These are phyloP conservation scores for Lagenaria siceraria DNA, from an alignment of 306 rosid genomes.

Conservation along the genomic window DNA sequence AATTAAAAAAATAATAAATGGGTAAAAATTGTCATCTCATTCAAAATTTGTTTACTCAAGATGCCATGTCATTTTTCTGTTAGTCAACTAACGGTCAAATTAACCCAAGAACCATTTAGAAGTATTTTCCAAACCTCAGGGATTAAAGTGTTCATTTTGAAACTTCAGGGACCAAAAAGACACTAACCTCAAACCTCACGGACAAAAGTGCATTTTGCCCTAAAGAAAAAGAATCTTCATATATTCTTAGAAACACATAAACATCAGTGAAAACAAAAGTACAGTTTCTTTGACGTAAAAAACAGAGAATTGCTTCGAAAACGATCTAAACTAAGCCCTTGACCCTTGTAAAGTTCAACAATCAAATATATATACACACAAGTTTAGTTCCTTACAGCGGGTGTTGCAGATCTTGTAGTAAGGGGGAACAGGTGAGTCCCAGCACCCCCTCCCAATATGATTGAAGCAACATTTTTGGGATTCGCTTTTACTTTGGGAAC, in stretches of 20 bases:
- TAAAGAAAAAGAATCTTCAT: too few species aligned
- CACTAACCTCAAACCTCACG: too few species aligned
- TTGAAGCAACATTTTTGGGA: conserved; percentile 68
- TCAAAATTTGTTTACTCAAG: too few species aligned
- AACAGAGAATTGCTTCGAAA: not conserved
- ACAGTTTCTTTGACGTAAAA: not conserved
- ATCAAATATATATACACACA: not conserved
- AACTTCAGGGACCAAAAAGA: too few species aligned
- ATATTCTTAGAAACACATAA: not conserved
- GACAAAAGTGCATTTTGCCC: too few species aligned
- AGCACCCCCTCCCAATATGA: conserved; percentile 79
- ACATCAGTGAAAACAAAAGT: not conserved
- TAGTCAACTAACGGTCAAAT: too few species aligned
- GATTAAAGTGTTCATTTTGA: too few species aligned
- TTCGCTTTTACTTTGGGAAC: conserved; percentile 42
- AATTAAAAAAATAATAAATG: too few species aligned
- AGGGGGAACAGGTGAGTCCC: conserved; percentile 85
- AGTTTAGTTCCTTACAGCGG: conserved; percentile 49
- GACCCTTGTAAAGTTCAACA: not conserved
- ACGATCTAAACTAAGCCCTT: not conserved
- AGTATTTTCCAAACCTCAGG: too few species aligned
- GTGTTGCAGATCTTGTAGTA: conserved; percentile 63
- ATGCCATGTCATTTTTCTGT: too few species aligned
- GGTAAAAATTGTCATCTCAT: too few species aligned
- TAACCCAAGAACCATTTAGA: too few species aligned